phyloP scores from a whole-genome alignment of 2,329 filamentous ascomycete species.

The Mycosphaerella sp. region DNA sequence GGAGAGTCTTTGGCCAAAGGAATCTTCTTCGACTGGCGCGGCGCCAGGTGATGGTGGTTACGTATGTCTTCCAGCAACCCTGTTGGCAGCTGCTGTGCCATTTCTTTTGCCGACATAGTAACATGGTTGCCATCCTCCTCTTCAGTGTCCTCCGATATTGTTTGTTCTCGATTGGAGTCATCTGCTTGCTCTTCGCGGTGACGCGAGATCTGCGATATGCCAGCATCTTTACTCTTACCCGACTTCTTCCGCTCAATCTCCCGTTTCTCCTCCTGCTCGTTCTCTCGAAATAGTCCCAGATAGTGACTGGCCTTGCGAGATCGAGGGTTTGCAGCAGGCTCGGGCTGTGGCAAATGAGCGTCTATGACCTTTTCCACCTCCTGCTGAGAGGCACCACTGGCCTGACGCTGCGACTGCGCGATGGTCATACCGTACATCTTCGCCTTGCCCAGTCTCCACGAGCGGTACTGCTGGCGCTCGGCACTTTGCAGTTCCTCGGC shows the following conservation, averaged over 20 bases:
- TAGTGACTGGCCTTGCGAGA: slow-evolving; percentile 62
- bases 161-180: slow-evolving; percentile 26
- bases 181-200: slow-evolving; percentile 12
- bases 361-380: slow-evolving; percentile 58
- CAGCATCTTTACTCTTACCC: slow-evolving; percentile 27
- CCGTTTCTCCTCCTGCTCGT: slow-evolving; percentile 49
- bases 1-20: slow-evolving; percentile 35
- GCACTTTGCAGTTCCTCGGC: slow-evolving; percentile 31
- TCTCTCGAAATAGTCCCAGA: slow-evolving; percentile 59
- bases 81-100: slow-evolving; percentile 40
- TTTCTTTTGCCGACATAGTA: slow-evolving; percentile 28
- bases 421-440: slow-evolving; percentile 37
- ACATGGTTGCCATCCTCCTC: slow-evolving; percentile 29
- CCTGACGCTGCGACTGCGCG: slow-evolving; percentile 33
- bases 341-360: slow-evolving; percentile 54
- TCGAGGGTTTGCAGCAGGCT: slow-evolving; percentile 49
- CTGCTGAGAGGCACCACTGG: slow-evolving; percentile 27
- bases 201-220: slow-evolving; percentile 16
- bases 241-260: slow-evolving; percentile 45
- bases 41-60: slow-evolving; percentile 49
- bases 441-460: slow-evolving; percentile 46
- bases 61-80: slow-evolving; percentile 53
- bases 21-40: slow-evolving; percentile 37
- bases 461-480: slow-evolving; percentile 43
- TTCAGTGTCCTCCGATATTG: slow-evolving; percentile 30